Conservation (phyloP, 148 eudicot species). For the Heliamphora exappendiculata region DNA sequence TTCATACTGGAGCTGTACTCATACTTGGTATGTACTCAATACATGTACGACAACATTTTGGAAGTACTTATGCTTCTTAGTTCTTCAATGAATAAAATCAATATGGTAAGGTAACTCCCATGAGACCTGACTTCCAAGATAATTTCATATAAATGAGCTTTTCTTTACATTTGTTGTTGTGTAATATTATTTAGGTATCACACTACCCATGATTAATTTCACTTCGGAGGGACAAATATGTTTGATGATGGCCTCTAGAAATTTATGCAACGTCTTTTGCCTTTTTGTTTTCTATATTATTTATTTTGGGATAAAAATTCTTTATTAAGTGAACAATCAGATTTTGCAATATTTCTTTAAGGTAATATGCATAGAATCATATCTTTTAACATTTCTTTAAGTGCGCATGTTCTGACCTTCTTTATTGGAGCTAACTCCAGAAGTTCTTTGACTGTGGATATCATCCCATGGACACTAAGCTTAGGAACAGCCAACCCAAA, state of each 20-base stretch:
- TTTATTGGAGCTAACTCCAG: conserved; percentile 85
- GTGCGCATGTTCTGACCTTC: conserved; percentile 46
- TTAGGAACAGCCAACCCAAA: conserved; percentile 84
- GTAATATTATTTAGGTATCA: background rate
- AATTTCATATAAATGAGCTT: too few species aligned
- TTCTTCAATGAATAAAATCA: too few species aligned
- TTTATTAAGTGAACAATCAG: background rate
- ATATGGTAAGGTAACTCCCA: too few species aligned
- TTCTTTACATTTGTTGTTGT: background rate
- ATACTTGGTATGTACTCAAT: too few species aligned
- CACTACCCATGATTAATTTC: background rate
- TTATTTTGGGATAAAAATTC: background rate
- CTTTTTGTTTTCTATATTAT: background rate
- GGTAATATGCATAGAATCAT: background rate
- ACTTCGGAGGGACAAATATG: background rate
- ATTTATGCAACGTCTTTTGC: background rate
- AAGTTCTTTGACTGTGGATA: conserved; percentile 78
- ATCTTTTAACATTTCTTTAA: background rate
- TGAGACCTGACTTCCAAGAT: too few species aligned
- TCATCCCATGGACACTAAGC: conserved; percentile 84
- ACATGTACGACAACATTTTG: too few species aligned
- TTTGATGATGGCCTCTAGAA: background rate
- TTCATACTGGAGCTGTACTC: too few species aligned
- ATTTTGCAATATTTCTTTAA: background rate
- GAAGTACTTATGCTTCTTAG: too few species aligned